A percentile compares a stretch with the other conserved stretches of the same genome.
phyloP scores from a whole-genome alignment of 2,329 filamentous ascomycete species.

The Cercospora sojina region DNA sequence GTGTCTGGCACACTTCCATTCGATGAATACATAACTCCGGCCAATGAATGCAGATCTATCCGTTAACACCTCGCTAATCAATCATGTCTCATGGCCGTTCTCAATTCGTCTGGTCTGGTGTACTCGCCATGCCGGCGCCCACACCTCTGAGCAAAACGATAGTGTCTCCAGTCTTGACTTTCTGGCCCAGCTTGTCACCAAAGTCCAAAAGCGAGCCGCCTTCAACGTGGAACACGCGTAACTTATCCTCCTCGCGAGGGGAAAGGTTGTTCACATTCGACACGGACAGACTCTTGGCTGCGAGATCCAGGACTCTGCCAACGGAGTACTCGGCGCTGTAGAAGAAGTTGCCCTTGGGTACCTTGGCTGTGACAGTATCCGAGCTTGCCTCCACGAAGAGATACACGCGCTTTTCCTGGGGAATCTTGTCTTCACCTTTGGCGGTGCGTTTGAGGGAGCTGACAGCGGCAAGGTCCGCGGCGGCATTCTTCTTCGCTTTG shows the following conservation, averaged over 20 bases:
- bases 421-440: constrained; percentile 82
- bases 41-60: not conserved
- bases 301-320: constrained; percentile 75
- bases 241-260: constrained; percentile 70
- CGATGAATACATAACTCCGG: not conserved
- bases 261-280: constrained; percentile 81
- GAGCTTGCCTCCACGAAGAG: constrained; percentile 87
- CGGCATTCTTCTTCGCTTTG: constrained; percentile 52
- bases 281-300: constrained; percentile 73
- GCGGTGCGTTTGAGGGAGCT: constrained; percentile 81
- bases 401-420: constrained; percentile 83
- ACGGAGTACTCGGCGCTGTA: constrained; percentile 76
- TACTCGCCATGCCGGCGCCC: constrained; percentile 55
- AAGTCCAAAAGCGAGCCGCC: constrained; percentile 84
- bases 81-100: not conserved
- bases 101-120: constrained; percentile 31
- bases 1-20: not conserved
- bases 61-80: not conserved
- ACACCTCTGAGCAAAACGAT: constrained; percentile 85
- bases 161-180: constrained; percentile 78
- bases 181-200: constrained; percentile 73
- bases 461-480: constrained; percentile 66
- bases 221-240: constrained; percentile 91
- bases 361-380: constrained; percentile 78
- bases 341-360: constrained; percentile 61